Base-by-base conservation (phyloP, 148 eudicot genomes). In the Linanthus parryae region DNA sequence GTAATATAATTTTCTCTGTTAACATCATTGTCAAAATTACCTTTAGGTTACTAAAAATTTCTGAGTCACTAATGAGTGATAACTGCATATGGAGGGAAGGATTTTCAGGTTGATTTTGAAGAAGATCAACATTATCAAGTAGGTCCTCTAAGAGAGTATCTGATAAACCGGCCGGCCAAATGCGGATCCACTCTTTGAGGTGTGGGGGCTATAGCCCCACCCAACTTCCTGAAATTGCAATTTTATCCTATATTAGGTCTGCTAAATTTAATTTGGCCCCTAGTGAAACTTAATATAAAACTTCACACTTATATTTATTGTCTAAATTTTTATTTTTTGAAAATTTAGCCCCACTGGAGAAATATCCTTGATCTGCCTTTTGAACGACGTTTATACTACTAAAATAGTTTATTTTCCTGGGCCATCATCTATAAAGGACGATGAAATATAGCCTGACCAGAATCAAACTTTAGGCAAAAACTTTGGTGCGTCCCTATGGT, bases 91-190 rank as follows among this genome's bases (percentile, higher is more conserved):
- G 64, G 70, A 57, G 3, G 95, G 88, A 66, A 81, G 73, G 56
- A 79, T n/a, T 80, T 48, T 86, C 94, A 43, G 86, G 84, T 71
- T 91, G 98, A 56, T 91, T 95, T 54, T 91, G 95, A 66, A 91
- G 86, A 56, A 91, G 70, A 49, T 91, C 98, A 51, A 80, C 70
- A 67, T 79, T 86, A 66, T 91, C 98, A 20, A 91, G 77, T 59
- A 94, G 86, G 61, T 86, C 79, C 69, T 86, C 98, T 0, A 79
- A 75, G 55, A 73, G 73, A 56, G 86, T 94, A 57, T 91, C 86
- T 9, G 81, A 64, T 54, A 58, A 56, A 30, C 71, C 94, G n/a
- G n/a, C n/a, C n/a, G n/a, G n/a, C n/a, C n/a, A n/a, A n/a, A n/a
- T n/a, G n/a, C n/a, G n/a, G n/a, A n/a, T n/a, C n/a, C n/a, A n/a